Evolutionary conservation across 805 yeast genomes (phyloP), one percentile per base, ranked within the genome.

Genomic region (Wickerhamomyces ciferrii): DNA sequence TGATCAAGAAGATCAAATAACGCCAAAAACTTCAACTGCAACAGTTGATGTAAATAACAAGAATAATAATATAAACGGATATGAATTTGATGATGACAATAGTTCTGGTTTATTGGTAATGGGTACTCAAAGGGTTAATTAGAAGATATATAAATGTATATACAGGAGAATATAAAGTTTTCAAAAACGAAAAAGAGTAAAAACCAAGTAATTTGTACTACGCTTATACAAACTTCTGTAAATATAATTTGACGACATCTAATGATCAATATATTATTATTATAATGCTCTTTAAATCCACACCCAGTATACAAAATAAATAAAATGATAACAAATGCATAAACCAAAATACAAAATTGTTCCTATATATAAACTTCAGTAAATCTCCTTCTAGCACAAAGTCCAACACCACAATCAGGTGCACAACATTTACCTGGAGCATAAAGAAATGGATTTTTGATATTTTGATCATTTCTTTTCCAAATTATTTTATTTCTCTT

Each of bases 371-470:
- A 84, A 31, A 83, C 60, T 58, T 84, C 89, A 27, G 72, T 70
- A 61, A 84, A 81, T 20, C 71, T 72, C 44, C 70, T 75, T 36
- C 72, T 72, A 0, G 71, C 69, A 14, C 74, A 69, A 35, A 83
- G 64, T 24, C 58, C 52, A 23, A 62, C 62, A 2, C 58, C 67
- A 56, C 92, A 84, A 3, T 61, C 75, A 1, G 55, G 48, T 2
- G 77, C 86, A 31, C 82, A 79, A 58, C 92, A 84, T 41, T 63
- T 64, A 36, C 68, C 61, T 0, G 90, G 90, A 0, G 87, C 81
- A 51, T 69, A 75, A 40, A 68, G 61, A 39, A 64, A 68, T 1
- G 76, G 75, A 53, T 72, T 69, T 1, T 48, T 35, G 17, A 58
- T 57, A 29, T 23, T 39, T 10, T 41, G 43, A 7, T 57, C 38